Evolutionary conservation across 2,329 filamentous ascomycete species (phyloP).

Genomic region (Ascochyta fabae): DNA sequence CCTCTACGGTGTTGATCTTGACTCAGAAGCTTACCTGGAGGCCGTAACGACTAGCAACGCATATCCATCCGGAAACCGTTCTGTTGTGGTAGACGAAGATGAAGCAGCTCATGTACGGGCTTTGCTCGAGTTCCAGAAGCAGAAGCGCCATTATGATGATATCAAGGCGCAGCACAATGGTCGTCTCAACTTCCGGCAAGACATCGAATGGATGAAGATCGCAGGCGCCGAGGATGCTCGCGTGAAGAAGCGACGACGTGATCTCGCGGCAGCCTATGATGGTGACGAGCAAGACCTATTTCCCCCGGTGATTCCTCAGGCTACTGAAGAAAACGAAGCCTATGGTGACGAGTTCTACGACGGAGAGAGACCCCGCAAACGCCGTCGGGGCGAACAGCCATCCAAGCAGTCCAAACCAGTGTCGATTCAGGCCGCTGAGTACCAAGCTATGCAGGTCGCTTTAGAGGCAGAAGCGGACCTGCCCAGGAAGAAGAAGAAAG

Average conservation of each 20-base stretch:
- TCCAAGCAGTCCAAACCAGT: constrained; percentile 14
- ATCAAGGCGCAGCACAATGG: constrained; percentile 25
- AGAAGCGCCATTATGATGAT: constrained; percentile 30
- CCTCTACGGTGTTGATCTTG: background rate
- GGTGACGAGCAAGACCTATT: constrained; percentile 21
- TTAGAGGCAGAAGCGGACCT: constrained; percentile 32
- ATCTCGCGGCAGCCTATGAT: constrained; percentile 19
- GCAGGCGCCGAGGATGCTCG: constrained; percentile 26
- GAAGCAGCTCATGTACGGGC: constrained; percentile 21
- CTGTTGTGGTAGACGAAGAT: constrained; percentile 5
- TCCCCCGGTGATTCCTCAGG: constrained; percentile 1
- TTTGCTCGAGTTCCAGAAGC: constrained; percentile 21
- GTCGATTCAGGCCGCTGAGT: constrained; percentile 38
- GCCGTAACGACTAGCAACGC: constrained; percentile 13
- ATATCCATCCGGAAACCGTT: background rate
- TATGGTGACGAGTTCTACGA: constrained; percentile 11
- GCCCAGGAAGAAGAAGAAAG: constrained; percentile 34
- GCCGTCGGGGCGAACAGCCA: constrained; percentile 21
- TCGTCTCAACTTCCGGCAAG: constrained; percentile 28
- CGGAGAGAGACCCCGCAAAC: constrained; percentile 21
- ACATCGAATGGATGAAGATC: constrained; percentile 41
- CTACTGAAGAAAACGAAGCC: constrained; percentile 13
- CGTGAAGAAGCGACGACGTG: constrained; percentile 24
- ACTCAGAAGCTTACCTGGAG: constrained; percentile 24
- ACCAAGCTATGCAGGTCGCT: constrained; percentile 38